A percentile compares a stretch with the other conserved stretches of the same genome.
phyloP scores from a whole-genome alignment of 2,329 filamentous ascomycete species.

The Penicillium sp. region DNA sequence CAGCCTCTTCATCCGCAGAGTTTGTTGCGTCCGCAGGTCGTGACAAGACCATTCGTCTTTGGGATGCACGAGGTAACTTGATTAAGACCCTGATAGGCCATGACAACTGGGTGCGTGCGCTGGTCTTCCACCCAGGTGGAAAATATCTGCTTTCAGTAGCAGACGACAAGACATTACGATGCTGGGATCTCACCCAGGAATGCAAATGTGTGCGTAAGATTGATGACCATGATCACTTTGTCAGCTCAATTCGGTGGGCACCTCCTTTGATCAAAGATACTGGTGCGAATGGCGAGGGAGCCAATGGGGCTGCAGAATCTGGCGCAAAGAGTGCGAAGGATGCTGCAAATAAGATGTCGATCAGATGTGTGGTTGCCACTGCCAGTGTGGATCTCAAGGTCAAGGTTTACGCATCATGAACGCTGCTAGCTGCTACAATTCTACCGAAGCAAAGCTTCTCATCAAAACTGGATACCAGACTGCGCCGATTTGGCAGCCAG shows the following conservation, averaged over 20 bases:
- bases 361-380: slow-evolving; percentile 79
- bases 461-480: neutral
- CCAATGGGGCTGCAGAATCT: slow-evolving; percentile 19
- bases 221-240: slow-evolving; percentile 75
- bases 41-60: slow-evolving; percentile 88
- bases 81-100: slow-evolving; percentile 84
- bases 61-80: slow-evolving; percentile 80
- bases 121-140: slow-evolving; percentile 88
- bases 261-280: slow-evolving; percentile 39
- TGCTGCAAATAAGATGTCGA: slow-evolving; percentile 53
- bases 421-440: neutral
- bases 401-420: slow-evolving; percentile 48
- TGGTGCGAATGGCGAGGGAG: slow-evolving; percentile 10
- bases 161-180: slow-evolving; percentile 89
- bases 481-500: neutral
- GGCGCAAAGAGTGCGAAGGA: slow-evolving; percentile 16
- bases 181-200: slow-evolving; percentile 91
- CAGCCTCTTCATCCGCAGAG: slow-evolving; percentile 72
- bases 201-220: slow-evolving; percentile 85
- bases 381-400: slow-evolving; percentile 70
- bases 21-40: slow-evolving; percentile 86
- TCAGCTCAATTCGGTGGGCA: slow-evolving; percentile 85
- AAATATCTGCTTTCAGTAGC: slow-evolving; percentile 84
- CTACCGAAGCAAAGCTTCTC: neutral
- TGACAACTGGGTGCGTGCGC: slow-evolving; percentile 87